These are phyloP conservation scores for Debaryomyces fabryi DNA, from an alignment of 1,139 yeast species.

Conservation along the genomic window DNA sequence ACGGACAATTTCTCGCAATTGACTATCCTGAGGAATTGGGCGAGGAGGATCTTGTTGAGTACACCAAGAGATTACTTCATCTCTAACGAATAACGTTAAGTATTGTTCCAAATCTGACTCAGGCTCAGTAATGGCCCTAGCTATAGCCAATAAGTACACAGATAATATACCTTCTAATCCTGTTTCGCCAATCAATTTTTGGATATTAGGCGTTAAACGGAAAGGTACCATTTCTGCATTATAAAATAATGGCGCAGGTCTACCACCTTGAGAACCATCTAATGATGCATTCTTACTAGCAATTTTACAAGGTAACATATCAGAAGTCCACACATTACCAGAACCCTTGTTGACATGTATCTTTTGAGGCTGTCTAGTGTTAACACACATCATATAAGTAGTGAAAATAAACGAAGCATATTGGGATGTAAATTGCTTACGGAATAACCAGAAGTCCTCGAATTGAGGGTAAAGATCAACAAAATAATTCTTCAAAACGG, in stretches of 20 bases:
- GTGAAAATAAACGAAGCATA: conserved; percentile 94
- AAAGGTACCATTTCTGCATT: conserved; percentile 96
- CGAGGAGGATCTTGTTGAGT: conserved; percentile 75
- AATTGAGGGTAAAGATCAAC: conserved; percentile 69
- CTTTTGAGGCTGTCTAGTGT: conserved; percentile 92
- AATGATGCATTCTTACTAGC: conserved; percentile 63
- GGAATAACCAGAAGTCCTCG: conserved; percentile 96
- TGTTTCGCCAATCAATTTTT: conserved; percentile 89
- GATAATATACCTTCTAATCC: conserved; percentile 90
- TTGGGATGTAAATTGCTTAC: conserved; percentile 92
- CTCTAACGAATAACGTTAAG: conserved; percentile 88
- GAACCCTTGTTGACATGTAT: conserved; percentile 79
- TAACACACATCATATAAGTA: conserved; percentile 94
- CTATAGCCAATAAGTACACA: conserved; percentile 81
- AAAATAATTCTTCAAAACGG: conserved; percentile 72
- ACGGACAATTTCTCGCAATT: conserved; percentile 82
- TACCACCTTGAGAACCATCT: conserved; percentile 56
- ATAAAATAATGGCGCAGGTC: conserved; percentile 84
- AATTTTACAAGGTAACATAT: conserved; percentile 88
- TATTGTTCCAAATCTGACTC: conserved; percentile 88
- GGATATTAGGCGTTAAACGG: conserved; percentile 94
- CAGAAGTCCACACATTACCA: conserved; percentile 93
- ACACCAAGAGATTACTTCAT: conserved; percentile 93
- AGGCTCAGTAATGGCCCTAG: conserved; percentile 86
- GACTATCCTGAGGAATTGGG: conserved; percentile 72